Conservation (phyloP, 805 yeast species). For the Yamadazyma scolyti region DNA sequence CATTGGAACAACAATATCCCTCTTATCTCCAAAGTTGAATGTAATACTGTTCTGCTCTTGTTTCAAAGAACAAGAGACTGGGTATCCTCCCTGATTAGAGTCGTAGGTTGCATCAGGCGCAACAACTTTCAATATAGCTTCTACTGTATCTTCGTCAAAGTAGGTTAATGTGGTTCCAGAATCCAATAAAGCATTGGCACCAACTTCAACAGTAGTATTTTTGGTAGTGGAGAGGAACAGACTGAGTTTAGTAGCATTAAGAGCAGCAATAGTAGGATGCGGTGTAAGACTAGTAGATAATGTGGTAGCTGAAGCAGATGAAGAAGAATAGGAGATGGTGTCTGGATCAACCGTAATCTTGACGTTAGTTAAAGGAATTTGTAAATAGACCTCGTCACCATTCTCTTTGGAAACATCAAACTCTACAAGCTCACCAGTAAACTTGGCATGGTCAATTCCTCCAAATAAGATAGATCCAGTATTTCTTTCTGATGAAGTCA, state of each 20-base stretch:
- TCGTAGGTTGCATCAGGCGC: conserved; percentile 11
- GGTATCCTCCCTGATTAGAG: conserved; percentile 10
- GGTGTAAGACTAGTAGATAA: conserved; percentile 7
- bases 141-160: conserved; percentile 10
- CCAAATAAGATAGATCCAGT: conserved; percentile 30
- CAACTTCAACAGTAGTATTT: conserved; percentile 2
- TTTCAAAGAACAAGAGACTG: conserved; percentile 11
- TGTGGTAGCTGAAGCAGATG: conserved; percentile 8
- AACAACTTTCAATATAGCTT: conserved; percentile 5
- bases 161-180: conserved; percentile 20
- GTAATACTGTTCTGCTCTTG: conserved; percentile 8
- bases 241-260: conserved; percentile 2
- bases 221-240: conserved; percentile 1
- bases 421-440: conserved; percentile 18
- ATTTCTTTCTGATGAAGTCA: conserved; percentile 19
- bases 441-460: conserved; percentile 28
- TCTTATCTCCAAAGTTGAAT: conserved; percentile 11
- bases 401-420: conserved; percentile 18
- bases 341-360: conserved; percentile 10
- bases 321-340: conserved; percentile 1
- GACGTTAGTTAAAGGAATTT: conserved; percentile 17
- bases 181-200: conserved; percentile 12
- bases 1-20: conserved; percentile 11
- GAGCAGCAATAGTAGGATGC: conserved; percentile 10
- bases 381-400: conserved; percentile 13